Base-by-base conservation (phyloP, 208 protist species). In the Leishmania lainsoni region DNA sequence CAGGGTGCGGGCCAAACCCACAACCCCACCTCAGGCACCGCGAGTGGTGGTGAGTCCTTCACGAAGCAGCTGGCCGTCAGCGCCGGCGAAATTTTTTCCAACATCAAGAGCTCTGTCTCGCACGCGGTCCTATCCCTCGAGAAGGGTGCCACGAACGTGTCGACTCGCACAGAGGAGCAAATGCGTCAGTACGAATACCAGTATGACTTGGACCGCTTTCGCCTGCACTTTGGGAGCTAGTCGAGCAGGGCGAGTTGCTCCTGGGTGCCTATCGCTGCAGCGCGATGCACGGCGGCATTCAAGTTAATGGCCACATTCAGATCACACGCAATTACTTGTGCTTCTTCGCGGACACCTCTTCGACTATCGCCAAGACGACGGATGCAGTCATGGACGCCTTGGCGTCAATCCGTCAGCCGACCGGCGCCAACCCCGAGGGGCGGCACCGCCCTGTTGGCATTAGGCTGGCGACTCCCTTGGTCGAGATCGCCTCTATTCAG, bases 311-410 rank as follows among this genome's bases (percentile, higher is more conserved):
- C 0, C 86, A 90, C 69, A 17, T 97, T 20, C 80, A 91, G 32
- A 92, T 97, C 81, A 95, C 90, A 52, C 81, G 83, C 45, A 84
- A 87, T 75, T 86, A 94, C 72, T 72, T 97, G 32, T 93, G 89
- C 82, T 97, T 97, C 84, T 86, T 81, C 59, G 83, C 87, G 2
- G 82, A 90, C 69, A 86, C 79, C 6, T 78, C 83, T 16, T 89
- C 86, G 2, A 76, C 51, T 48, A 63, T 94, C 39, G 65, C 75
- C 3, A 80, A 84, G 76, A 83, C 83, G 32, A 87, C 90, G 16
- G 86, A 81, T 12, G 81, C 79, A 12, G 74, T 93, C 52, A 84
- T 68, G 81, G 81, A 54, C 16, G 75, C n/a, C 75, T 71, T 81
- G 51, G 83, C 73, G 32, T 51, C 70, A 66, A 76, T 78, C n/a